phyloP scores from a whole-genome alignment of 2,329 filamentous ascomycete species.

The Calonectria pseudoturangicola region DNA sequence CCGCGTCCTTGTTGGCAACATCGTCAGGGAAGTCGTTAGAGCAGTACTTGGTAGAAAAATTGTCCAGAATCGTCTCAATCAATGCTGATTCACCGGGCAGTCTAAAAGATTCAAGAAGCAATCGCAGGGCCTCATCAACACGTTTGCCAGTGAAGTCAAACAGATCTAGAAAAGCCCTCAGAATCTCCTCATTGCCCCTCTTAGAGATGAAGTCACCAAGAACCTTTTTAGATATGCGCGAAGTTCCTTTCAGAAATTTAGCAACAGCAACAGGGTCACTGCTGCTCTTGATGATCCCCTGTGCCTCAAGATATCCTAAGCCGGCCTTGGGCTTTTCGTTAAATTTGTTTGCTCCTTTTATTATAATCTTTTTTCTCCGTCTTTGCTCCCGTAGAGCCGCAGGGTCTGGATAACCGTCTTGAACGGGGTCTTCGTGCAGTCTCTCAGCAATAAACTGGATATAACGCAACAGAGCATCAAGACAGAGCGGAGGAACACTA shows the following conservation, averaged over 20 bases:
- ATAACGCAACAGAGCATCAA: slow-evolving; percentile 93
- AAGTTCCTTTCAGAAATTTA: slow-evolving; percentile 90
- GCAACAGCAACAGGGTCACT: slow-evolving; percentile 86
- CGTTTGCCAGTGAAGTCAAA: slow-evolving; percentile 92
- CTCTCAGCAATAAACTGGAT: slow-evolving; percentile 94
- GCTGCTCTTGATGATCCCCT: slow-evolving; percentile 88
- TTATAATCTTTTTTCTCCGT: slow-evolving; percentile 89
- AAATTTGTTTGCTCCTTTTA: slow-evolving; percentile 91
- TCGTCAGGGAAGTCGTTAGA: slow-evolving; percentile 80
- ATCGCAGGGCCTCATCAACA: slow-evolving; percentile 91
- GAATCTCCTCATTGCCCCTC: slow-evolving; percentile 87
- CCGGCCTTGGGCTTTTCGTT: slow-evolving; percentile 96
- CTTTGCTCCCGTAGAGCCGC: slow-evolving; percentile 81
- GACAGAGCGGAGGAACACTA: slow-evolving; percentile 94
- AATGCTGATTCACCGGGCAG: slow-evolving; percentile 93
- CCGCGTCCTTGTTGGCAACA: slow-evolving; percentile 89
- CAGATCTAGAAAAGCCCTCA: slow-evolving; percentile 88
- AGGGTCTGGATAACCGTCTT: slow-evolving; percentile 80
- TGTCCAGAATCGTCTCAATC: slow-evolving; percentile 93
- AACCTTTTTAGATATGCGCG: slow-evolving; percentile 90
- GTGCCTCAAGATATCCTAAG: slow-evolving; percentile 87
- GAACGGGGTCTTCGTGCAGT: slow-evolving; percentile 80
- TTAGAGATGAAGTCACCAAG: slow-evolving; percentile 97
- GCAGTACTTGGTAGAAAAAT: slow-evolving; percentile 91
- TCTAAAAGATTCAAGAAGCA: slow-evolving; percentile 93